Base-by-base conservation (phyloP, 2,329 filamentous ascomycete species). In the Sporothrix dimorphospora region DNA sequence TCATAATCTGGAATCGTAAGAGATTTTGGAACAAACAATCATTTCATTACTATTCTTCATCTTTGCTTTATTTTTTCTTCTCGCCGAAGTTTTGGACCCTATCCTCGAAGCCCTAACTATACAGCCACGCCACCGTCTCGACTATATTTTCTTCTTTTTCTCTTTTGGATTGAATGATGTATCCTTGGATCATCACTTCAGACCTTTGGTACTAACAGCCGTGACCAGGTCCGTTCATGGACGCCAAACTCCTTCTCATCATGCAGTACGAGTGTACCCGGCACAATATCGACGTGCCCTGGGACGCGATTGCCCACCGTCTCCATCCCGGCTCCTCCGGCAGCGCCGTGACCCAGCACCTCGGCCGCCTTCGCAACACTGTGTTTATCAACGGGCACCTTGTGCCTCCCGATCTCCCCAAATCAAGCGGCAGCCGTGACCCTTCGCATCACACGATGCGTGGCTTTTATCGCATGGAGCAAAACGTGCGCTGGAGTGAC, bases 1-100 rank as follows among this genome's bases (percentile, higher is more conserved):
- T 85, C 2, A 81, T 85, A 34, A 76, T 79, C 34, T 85, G 83
- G 83, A 78, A 77, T n/a, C 80, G 83, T 85, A 78, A 70, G 69
- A 70, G 14, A 80, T 83, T 78, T 61, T 67, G 11, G 24, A 40
- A 65, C 51, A 69, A 40, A 57, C 59, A 65, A 65, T 6, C 19
- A 40, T 19, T 16, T 47, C 14, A 11, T 19, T 19, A 14, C 14
- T 19, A 19, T 47, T 16, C 14, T 19, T 14, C 14, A 3, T 47
- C 14, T 19, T 63, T 24, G 8, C 24, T 42, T 42, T 42, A 3
- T 63, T 12, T 1, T 27, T 27, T 14, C 21, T 16, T 45, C 11
- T 65, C 12, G 21, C 16, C n/a, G 6, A 27, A n/a, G 16, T 19
- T 21, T 65, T 65, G n/a, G 59, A 45, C n/a, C 21, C n/a, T 6